Evolutionary conservation across 768 basidiomycete genomes (phyloP).

Genomic region (Amanita jacksonii): DNA sequence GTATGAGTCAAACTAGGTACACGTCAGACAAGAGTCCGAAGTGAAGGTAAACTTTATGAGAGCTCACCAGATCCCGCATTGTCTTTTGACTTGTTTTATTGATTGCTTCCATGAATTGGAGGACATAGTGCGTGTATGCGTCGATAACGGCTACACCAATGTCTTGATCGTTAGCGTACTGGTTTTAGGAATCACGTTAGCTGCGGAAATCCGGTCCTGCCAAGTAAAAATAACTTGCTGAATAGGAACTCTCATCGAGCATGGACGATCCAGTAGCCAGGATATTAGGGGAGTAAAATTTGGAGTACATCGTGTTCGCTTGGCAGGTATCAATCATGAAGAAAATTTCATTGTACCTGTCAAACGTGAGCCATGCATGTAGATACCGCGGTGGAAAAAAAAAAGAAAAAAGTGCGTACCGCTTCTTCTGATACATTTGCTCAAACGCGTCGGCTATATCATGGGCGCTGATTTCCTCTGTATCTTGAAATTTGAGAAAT

Average conservation of each 20-base stretch:
- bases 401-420: constrained; percentile 34
- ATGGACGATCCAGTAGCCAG: constrained; percentile 83
- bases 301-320: constrained; percentile 91
- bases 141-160: constrained; percentile 96
- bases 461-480: constrained; percentile 93
- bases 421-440: constrained; percentile 96
- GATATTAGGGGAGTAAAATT: constrained; percentile 89
- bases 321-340: constrained; percentile 99
- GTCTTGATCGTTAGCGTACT: constrained; percentile 92
- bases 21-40: neutral
- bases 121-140: constrained; percentile 83
- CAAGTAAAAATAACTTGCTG: constrained; percentile 38
- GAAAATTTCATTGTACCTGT: constrained; percentile 87
- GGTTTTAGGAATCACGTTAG: neutral
- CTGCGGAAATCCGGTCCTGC: constrained; percentile 1
- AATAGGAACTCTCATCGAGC: constrained; percentile 87
- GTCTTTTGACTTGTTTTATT: constrained; percentile 82
- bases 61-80: constrained; percentile 72
- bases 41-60: no score
- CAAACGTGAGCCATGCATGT: neutral
- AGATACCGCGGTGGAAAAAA: neutral
- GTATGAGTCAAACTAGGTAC: constrained; percentile 69
- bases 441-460: constrained; percentile 98
- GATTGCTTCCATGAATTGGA: constrained; percentile 86
- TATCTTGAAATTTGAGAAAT: constrained; percentile 98